phyloP scores from a whole-genome alignment of 2,329 filamentous ascomycete species.

The Aspergillus sp. region DNA sequence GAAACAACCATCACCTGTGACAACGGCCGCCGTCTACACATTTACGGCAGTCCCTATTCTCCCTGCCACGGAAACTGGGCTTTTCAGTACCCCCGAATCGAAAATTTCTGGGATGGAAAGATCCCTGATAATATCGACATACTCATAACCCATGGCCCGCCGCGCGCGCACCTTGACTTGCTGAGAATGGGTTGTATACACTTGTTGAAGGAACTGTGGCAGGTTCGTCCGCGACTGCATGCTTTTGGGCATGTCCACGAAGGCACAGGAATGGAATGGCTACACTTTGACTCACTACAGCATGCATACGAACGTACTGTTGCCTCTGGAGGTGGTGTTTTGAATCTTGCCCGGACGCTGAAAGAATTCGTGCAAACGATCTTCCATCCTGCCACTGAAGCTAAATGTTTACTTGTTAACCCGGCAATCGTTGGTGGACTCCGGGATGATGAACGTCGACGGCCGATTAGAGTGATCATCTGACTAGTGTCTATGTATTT shows the following conservation, averaged over 20 bases:
- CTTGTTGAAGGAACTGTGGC: slow-evolving; percentile 59
- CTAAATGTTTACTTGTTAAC: slow-evolving; percentile 17
- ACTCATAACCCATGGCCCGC: slow-evolving; percentile 68
- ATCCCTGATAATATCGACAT: slow-evolving; percentile 64
- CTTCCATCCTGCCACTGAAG: slow-evolving; percentile 4
- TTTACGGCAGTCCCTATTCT: slow-evolving; percentile 71
- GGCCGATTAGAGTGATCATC: slow-evolving; percentile 9
- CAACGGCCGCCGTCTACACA: slow-evolving; percentile 49
- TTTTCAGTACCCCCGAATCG: slow-evolving; percentile 60
- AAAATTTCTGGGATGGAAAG: slow-evolving; percentile 58
- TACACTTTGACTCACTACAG: slow-evolving; percentile 63
- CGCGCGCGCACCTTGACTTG: slow-evolving; percentile 56
- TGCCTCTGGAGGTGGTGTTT: slow-evolving; percentile 7
- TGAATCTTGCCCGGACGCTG: background rate
- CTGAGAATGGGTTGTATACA: slow-evolving; percentile 53
- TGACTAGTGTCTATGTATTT: background rate
- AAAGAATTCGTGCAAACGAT: slow-evolving; percentile 4
- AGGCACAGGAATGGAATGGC: slow-evolving; percentile 55
- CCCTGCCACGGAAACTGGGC: slow-evolving; percentile 64
- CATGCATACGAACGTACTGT: slow-evolving; percentile 54
- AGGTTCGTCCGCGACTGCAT: slow-evolving; percentile 57
- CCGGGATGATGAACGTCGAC: slow-evolving; percentile 11
- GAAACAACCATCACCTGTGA: slow-evolving; percentile 51
- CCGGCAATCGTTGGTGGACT: slow-evolving; percentile 11
- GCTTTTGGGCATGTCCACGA: slow-evolving; percentile 74